Conservation (phyloP, 768 basidiomycete species). For the Tubosaeta brunneosetosa region DNA sequence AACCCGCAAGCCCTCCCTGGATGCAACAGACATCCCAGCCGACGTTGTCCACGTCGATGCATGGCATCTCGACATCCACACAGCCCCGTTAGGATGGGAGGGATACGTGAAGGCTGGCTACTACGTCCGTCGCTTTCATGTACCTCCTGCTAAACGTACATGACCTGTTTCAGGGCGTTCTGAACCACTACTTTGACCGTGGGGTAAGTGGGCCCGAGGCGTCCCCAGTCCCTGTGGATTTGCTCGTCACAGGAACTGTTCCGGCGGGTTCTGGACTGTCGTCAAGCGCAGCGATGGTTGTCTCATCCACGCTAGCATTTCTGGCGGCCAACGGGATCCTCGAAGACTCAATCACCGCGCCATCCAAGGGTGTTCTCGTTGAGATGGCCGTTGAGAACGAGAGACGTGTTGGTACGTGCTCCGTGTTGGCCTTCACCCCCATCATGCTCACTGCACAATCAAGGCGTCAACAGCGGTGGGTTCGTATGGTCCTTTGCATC, state of each 20-base stretch:
- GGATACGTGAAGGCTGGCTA: conserved; percentile 87
- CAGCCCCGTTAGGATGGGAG: conserved; percentile 70
- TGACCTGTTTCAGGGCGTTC: conserved; percentile 48
- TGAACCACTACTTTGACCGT: conserved; percentile 53
- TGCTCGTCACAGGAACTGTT: conserved; percentile 77
- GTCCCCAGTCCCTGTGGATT: conserved; percentile 57
- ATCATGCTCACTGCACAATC: neutral
- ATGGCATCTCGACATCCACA: conserved; percentile 72
- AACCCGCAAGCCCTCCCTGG: conserved; percentile 29
- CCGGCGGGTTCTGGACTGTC: conserved; percentile 86
- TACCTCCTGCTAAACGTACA: neutral
- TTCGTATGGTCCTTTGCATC: conserved; percentile 28
- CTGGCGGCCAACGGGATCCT: conserved; percentile 71
- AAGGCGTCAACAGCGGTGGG: conserved; percentile 77
- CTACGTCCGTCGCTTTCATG: conserved; percentile 46
- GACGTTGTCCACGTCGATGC: conserved; percentile 39
- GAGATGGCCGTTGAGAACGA: conserved; percentile 81
- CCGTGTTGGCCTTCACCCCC: neutral
- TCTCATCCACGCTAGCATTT: conserved; percentile 79
- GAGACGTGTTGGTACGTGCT: conserved; percentile 60
- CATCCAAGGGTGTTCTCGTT: conserved; percentile 67
- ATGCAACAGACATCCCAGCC: conserved; percentile 27
- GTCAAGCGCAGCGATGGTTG: conserved; percentile 87
- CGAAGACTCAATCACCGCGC: conserved; percentile 12
- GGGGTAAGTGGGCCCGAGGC: conserved; percentile 7